Evolutionary conservation across 2,329 filamentous ascomycete genomes (phyloP).

Genomic region (Nakataea oryzae): DNA sequence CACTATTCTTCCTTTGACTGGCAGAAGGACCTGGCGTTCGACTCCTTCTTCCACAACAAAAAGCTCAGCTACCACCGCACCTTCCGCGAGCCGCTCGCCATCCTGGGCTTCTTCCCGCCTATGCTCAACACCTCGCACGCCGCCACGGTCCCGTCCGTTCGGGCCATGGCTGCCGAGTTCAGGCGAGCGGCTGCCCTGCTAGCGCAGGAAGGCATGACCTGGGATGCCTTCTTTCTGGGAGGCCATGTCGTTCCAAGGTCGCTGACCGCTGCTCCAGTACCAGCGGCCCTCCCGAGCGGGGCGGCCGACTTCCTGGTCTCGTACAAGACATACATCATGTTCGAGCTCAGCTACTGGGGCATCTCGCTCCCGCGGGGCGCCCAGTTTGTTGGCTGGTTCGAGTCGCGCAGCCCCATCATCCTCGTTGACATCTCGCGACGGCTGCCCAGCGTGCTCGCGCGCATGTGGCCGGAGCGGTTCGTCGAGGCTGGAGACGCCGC

Average conservation of each 20-base stretch:
- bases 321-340: conserved; percentile 45
- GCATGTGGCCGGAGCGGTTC: conserved; percentile 55
- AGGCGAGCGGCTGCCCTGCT: conserved; percentile 31
- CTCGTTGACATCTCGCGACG: conserved; percentile 47
- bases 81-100: conserved; percentile 48
- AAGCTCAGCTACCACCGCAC: conserved; percentile 41
- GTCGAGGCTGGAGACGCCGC: conserved; percentile 20
- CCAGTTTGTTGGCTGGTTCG: conserved; percentile 51
- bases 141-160: conserved; percentile 41
- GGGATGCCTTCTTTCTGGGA: conserved; percentile 28
- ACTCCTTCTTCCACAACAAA: conserved; percentile 45
- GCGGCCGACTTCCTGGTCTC: conserved; percentile 36
- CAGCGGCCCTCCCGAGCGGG: conserved; percentile 11
- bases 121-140: conserved; percentile 47
- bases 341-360: conserved; percentile 58
- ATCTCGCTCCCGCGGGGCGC: conserved; percentile 41
- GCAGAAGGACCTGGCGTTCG: conserved; percentile 40
- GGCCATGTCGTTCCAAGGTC: neutral
- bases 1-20: conserved; percentile 55
- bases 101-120: conserved; percentile 53
- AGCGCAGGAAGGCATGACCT: conserved; percentile 22
- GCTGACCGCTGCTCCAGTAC: neutral
- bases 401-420: conserved; percentile 46
- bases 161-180: conserved; percentile 40
- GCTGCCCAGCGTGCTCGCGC: conserved; percentile 37